Evolutionary conservation across 208 protist genomes (phyloP), one percentile per base, ranked within the genome.

Genomic region (Sergeia podlipaevii): DNA sequence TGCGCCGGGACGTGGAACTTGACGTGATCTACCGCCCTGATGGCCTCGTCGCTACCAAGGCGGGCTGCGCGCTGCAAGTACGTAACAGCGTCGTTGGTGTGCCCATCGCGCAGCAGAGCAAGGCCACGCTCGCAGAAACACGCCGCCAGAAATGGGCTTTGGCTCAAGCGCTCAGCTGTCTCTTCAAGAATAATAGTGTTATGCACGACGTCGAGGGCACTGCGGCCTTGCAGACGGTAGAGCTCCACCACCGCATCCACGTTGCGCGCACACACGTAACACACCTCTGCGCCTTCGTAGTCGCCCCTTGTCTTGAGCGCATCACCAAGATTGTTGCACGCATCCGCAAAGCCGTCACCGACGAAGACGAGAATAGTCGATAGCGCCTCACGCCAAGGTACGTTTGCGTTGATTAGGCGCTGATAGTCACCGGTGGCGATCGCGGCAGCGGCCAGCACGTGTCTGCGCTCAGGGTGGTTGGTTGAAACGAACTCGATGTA

Each of bases 361-460:
- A 89, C 74, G 62, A 77, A 91, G 23, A 77, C 69, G 15, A 81
- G 65, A 26, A 93, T 82, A 0, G 70, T 60, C 0, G 80, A 80
- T n/a, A 93, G 77, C 42, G 75, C 77, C 55, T 90, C 86, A 37
- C 66, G 70, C 83, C 86, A 93, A 20, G 77, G 73, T n/a, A 83
- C 55, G 26, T 65, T 32, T 2, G 53, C 54, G 26, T 65, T 45
- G 17, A 82, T 65, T n/a, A 93, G 65, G 1, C 37, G 26, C n/a
- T 39, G 47, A 60, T 78, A 91, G 61, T 90, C 65, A 18, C 77
- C 79, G 8, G 71, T 74, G 10, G 80, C 71, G 59, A 93, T 83
- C 29, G 86, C 82, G 13, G 69, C 65, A 10, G 76, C 69, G 60
- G 81, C 81, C 10, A 85, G 46, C 27, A 93, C 70, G 58, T 93